Evolutionary conservation across 805 yeast species (phyloP), one percentile per base, ranked within the genome.

Genomic region (Teunomyces aglyptinius): DNA sequence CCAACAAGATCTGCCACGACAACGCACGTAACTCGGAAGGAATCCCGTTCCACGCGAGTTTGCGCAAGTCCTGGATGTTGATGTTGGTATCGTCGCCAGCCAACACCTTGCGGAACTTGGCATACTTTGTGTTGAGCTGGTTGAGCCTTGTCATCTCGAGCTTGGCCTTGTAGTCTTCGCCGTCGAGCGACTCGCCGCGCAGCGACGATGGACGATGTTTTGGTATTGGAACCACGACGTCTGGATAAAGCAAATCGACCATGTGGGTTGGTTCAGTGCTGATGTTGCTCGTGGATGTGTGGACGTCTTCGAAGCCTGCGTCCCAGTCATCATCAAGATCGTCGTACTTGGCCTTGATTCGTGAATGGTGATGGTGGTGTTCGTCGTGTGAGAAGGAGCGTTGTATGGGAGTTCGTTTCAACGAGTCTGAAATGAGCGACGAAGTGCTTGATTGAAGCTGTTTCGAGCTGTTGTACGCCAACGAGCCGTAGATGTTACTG

Each of bases 291-390:
- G 28, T 19, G 12, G 22, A 27, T 5, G 38, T 10, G 22, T 16
- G 20, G 15, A 61, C 64, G 34, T 64, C 82, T 38, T 82, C 85
- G 10, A 92, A 54, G 15, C 66, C 74, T 15, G 80, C 95, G 63
- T 89, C 92, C 97, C 97, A 90, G 64, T 89, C 97, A 55, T 87
- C 96, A 61, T 90, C 96, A 47, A 84, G 69, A 60, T 90, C 96
- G 38, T 82, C 71, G 59, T 84, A 85, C 47, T 66, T 54, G 3
- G 55, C 49, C n/a, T 49, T 49, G 8, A 62, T 38, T 16, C 39
- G 46, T 11, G 46, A 33, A 3, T 45, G 27, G 20, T 44, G 39
- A 19, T 20, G 24, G 7, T 20, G 24, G 2, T 42, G 35, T 7
- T 13, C n/a, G n/a, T 43, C 49, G 16, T 38, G 32, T 15, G 61